A percentile compares a stretch with the other conserved stretches of the same genome.
Conservation (phyloP, 768 basidiomycete genomes). For the Lanmaoa pseudosensibilis region DNA sequence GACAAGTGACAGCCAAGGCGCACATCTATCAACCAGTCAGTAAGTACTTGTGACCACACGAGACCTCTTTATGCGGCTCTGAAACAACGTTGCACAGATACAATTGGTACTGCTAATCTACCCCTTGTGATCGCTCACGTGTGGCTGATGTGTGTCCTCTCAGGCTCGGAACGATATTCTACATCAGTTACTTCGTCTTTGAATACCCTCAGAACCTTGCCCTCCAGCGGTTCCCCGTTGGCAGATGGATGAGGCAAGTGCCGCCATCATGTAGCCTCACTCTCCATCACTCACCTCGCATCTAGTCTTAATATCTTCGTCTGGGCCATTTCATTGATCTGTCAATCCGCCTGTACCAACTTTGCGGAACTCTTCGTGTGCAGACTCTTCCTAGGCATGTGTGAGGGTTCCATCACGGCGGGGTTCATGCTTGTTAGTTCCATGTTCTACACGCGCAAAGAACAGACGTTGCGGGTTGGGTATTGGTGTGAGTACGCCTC, state of each 20-base stretch:
- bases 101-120: slow-evolving; percentile 49
- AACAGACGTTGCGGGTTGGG: slow-evolving; percentile 68
- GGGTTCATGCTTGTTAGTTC: slow-evolving; percentile 76
- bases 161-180: slow-evolving; percentile 78
- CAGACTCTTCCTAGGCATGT: slow-evolving; percentile 66
- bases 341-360: slow-evolving; percentile 70
- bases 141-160: background rate
- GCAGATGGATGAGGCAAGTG: slow-evolving; percentile 75
- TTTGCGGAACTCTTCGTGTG: slow-evolving; percentile 65
- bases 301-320: slow-evolving; percentile 63
- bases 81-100: slow-evolving; percentile 41
- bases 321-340: slow-evolving; percentile 61
- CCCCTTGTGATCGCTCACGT: background rate
- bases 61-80: background rate
- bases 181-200: slow-evolving; percentile 66
- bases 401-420: slow-evolving; percentile 70
- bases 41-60: slow-evolving; percentile 30
- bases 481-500: slow-evolving; percentile 64
- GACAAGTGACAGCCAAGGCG: slow-evolving; percentile 44
- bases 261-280: background rate
- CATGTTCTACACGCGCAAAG: slow-evolving; percentile 76
- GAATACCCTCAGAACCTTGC: slow-evolving; percentile 76
- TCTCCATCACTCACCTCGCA: background rate
- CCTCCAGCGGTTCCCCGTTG: slow-evolving; percentile 71
- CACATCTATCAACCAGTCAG: slow-evolving; percentile 67